Base-by-base conservation (phyloP, 495 filamentous ascomycete genomes). In the Hyphodiscus hymeniophilus region DNA sequence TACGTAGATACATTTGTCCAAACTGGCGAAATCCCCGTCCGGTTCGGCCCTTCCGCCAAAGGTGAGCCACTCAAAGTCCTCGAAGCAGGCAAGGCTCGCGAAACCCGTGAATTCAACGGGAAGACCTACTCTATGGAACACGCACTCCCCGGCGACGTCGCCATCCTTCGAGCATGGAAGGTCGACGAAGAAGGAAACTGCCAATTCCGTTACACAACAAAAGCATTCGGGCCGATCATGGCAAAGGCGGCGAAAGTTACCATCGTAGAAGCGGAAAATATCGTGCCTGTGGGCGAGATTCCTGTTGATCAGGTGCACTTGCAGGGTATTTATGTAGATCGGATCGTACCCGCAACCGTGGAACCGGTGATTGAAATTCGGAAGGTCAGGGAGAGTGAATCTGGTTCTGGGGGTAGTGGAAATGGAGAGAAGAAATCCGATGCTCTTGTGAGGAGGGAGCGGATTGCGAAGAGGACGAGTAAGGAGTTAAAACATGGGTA, bases 201-300 rank as follows among this genome's bases (percentile, higher is more conserved):
- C 48, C 67, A 77, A 33, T 84, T 84, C 65, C 66, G 77, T 50
- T 79, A 81, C 63, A 82, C 79, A 1, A 79, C 79, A 18, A 76
- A 78, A 61, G 71, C 74, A 11, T 80, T 77, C 50, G 75, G 66
- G 4, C 66, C 69, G 5, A 63, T 79, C 28, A 77, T 79, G 73
- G 80, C 75, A 38, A 82, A 81, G 61, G 80, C 80, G 0, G 80
- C 80, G 3, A 72, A 65, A 51, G 55, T 81, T 17, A 71, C 78
- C 43, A 81, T 84, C 39, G 80, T 84, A 3, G 80, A 84, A 54
- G 80, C 80, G n/a, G 80, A 84, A 57, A 63, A 84, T 50, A 81
- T 84, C 53, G 80, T 84, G 22, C 71, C 73, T 8, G 57, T 74
- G 0, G 79, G 80, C 22, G 68, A 72, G 33, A 75, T 84, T 21